These are phyloP conservation scores for Pseudogymnoascus sp. DNA, from an alignment of 2,329 filamentous ascomycete species.

Conservation along the genomic window DNA sequence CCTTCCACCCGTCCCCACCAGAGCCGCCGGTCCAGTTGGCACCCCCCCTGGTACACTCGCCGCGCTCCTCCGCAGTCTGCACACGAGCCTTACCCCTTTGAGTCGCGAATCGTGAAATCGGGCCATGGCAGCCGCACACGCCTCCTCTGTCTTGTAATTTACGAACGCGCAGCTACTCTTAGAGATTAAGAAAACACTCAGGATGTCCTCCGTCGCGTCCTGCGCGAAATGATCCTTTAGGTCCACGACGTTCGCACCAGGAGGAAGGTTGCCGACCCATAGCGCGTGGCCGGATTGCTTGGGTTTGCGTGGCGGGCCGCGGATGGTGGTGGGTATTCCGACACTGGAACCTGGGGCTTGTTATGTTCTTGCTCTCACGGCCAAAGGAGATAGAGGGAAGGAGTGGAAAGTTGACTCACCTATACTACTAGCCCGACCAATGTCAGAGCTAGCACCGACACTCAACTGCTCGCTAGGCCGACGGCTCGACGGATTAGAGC, in stretches of 20 bases:
- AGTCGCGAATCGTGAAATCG: conserved; percentile 88
- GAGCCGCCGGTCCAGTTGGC: conserved; percentile 25
- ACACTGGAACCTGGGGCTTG: conserved; percentile 25
- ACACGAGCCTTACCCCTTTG: conserved; percentile 75
- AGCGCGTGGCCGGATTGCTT: conserved; percentile 74
- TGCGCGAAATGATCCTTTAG: conserved; percentile 87
- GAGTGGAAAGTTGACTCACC: conserved; percentile 20
- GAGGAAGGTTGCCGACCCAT: conserved; percentile 91
- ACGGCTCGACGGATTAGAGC: conserved; percentile 8
- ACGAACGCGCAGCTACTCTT: conserved; percentile 98
- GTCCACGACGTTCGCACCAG: conserved; percentile 69
- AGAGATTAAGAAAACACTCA: conserved; percentile 87
- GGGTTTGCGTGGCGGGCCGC: conserved; percentile 57
- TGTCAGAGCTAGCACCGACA: background rate
- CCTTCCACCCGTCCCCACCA: conserved; percentile 16
- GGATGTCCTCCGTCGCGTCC: conserved; percentile 64
- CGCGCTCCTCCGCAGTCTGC: conserved; percentile 57
- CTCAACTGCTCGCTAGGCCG: conserved; percentile 15
- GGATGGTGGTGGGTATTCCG: conserved; percentile 35
- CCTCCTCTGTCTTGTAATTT: conserved; percentile 76
- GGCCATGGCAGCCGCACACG: conserved; percentile 67
- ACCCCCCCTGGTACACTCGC: conserved; percentile 24
- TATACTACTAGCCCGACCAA: conserved; percentile 17
- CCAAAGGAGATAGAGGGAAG: background rate
- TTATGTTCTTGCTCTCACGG: conserved; percentile 7